Evolutionary conservation across 371 early-diverging fungal species (phyloP).

Genomic region (Blastocladiella emersonii): DNA sequence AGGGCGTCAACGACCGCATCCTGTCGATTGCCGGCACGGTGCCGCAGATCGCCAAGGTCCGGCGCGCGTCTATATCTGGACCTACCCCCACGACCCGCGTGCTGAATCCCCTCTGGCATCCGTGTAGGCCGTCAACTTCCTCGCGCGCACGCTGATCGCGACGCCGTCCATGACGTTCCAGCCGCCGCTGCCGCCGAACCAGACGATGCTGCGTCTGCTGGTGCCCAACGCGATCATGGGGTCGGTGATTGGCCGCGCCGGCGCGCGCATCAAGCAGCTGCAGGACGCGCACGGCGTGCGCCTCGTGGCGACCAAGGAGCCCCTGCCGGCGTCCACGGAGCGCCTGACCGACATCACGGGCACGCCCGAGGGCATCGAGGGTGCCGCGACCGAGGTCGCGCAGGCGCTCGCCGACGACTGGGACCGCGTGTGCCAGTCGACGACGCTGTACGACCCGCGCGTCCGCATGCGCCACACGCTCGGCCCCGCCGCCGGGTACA

Average conservation of each 20-base stretch:
- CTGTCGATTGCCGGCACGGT: conserved; percentile 61
- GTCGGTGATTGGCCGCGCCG: conserved; percentile 72
- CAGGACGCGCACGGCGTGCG: conserved; percentile 67
- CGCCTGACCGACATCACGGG: conserved; percentile 71
- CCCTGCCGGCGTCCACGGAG: conserved; percentile 72
- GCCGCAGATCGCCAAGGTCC: conserved; percentile 53
- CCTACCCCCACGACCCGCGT: too few species aligned
- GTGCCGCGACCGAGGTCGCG: conserved; percentile 64
- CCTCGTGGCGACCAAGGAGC: conserved; percentile 68
- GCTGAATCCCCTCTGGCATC: background rate
- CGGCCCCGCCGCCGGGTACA: conserved; percentile 12
- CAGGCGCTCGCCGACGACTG: conserved; percentile 52
- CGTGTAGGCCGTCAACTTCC: background rate
- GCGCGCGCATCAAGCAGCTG: conserved; percentile 70
- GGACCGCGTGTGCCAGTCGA: conserved; percentile 44
- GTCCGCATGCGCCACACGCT: conserved; percentile 27
- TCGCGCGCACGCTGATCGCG: background rate
- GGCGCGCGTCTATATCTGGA: too few species aligned
- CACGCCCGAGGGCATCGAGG: conserved; percentile 45
- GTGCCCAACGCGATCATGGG: conserved; percentile 77
- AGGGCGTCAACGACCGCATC: conserved; percentile 70
- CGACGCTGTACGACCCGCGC: conserved; percentile 52
- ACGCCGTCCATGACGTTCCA: conserved; percentile 9
- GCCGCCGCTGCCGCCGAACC: conserved; percentile 10
- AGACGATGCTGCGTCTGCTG: conserved; percentile 51